Evolutionary conservation across 768 basidiomycete genomes (phyloP).

Genomic region (Lactifluus pinguis): DNA sequence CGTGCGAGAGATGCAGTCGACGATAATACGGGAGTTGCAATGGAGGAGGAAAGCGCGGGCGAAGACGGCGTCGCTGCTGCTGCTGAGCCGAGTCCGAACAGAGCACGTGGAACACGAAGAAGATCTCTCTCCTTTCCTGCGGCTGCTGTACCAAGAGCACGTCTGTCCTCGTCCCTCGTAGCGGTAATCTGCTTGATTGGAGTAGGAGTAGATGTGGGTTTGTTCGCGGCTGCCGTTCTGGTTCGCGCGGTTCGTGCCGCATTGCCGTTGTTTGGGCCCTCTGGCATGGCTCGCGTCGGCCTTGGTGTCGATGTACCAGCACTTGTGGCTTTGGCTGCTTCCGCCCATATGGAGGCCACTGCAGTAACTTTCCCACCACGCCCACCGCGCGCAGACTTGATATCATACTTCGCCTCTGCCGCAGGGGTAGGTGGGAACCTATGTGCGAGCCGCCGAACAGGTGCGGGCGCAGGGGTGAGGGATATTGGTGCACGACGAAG

Average conservation of each 20-base stretch:
- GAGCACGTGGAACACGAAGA: neutral
- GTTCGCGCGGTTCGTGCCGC: neutral
- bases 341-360: conserved; percentile 66
- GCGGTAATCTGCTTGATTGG: neutral
- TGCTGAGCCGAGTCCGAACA: conserved; percentile 3
- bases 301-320: neutral
- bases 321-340: neutral
- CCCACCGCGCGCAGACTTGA: conserved; percentile 71
- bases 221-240: neutral
- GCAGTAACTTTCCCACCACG: conserved; percentile 65
- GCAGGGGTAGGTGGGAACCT: conserved; percentile 18
- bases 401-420: conserved; percentile 56
- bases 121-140: neutral
- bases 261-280: neutral
- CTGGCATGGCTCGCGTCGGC: neutral
- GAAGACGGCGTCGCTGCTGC: conserved; percentile 18
- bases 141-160: neutral
- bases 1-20: conserved; percentile 70
- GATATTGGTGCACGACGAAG: conserved; percentile 28
- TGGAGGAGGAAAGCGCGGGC: conserved; percentile 49
- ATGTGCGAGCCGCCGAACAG: neutral
- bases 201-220: neutral
- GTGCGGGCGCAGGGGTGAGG: neutral
- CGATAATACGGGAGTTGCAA: conserved; percentile 63
- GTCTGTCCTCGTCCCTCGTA: neutral